These are phyloP conservation scores for Kwoniella dendrophila DNA, from an alignment of 768 basidiomycete species.

Conservation along the genomic window DNA sequence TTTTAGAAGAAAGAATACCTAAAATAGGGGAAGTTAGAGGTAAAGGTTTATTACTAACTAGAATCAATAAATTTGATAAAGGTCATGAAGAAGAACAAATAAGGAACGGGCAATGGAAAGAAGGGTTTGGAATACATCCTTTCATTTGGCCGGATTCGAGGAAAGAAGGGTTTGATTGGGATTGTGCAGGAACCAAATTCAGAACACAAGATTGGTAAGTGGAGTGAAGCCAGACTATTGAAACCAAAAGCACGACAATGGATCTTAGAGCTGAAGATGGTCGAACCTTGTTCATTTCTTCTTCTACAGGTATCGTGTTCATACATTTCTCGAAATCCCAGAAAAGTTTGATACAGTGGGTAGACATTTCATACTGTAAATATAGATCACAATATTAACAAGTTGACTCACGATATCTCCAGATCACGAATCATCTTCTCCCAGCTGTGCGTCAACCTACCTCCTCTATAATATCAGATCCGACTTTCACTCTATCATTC, in stretches of 20 bases:
- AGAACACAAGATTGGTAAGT: slow-evolving; percentile 82
- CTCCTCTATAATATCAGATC: slow-evolving; percentile 40
- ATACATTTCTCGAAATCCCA: slow-evolving; percentile 76
- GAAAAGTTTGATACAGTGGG: slow-evolving; percentile 67
- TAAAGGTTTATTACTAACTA: slow-evolving; percentile 78
- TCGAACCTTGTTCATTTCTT: too few species aligned
- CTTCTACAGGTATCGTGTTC: slow-evolving; percentile 79
- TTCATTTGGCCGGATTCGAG: slow-evolving; percentile 79
- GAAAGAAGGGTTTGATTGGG: slow-evolving; percentile 74
- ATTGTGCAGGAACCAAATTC: slow-evolving; percentile 61
- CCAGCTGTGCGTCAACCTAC: slow-evolving; percentile 23
- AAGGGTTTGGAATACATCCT: slow-evolving; percentile 82
- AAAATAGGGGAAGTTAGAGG: slow-evolving; percentile 80
- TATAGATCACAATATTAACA: neutral
- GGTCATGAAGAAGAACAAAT: too few species aligned
- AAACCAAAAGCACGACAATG: too few species aligned
- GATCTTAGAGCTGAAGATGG: too few species aligned
- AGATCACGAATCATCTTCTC: slow-evolving; percentile 44
- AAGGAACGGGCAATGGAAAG: slow-evolving; percentile 25
- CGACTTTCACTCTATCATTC: slow-evolving; percentile 69
- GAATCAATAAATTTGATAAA: slow-evolving; percentile 85
- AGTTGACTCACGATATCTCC: neutral
- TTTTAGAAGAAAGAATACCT: slow-evolving; percentile 77
- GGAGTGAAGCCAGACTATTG: neutral
- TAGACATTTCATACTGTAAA: neutral